Base-by-base conservation (phyloP, 2,329 filamentous ascomycete genomes). In the Colletotrichum sp. region DNA sequence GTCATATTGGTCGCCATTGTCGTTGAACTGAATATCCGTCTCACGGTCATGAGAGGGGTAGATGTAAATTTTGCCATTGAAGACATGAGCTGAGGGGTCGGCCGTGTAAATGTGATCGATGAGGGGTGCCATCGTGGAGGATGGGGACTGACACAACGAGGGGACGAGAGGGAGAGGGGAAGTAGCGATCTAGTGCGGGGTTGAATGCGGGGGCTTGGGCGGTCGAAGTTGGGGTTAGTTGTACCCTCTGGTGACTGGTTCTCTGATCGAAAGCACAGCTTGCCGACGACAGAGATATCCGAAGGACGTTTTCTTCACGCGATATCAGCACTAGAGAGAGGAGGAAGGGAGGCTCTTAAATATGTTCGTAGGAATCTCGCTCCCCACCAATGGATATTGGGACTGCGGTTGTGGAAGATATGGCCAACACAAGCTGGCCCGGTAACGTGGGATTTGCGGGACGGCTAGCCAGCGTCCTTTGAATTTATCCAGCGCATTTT, bases 1-100 rank as follows among this genome's bases (percentile, higher is more conserved):
- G 86, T 95, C 94, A 83, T 95, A 96, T 83, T 96, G 94, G 86
- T 95, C 94, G 82, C 94, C 94, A 89, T 95, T 95, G 88, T 96
- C 94, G 86, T 96, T 96, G 88, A 94, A 93, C 73, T 90, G 74
- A 83, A 95, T 94, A 84, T 92, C 90, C 7, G 93, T 95, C 83
- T 95, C 93, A 79, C 93, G 91, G 85, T 96, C 94, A 85, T 96
- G 94, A 26, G 94, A 96, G 24, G 94, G 94, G 86, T 96, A 96
- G 85, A 96, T 91, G 87, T 95, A 96, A 76, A 96, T 85, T 78
- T 90, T 92, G 83, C 89, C 90, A 78, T 95, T 92, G 87, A 96
- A 96, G 82, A 95, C 94, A 84, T 96, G 94, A 15, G 94, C 94
- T 8, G 94, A 95, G 18, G 94, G 94, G 84, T 96, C 94, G 24